These are phyloP conservation scores for Penicillium bovifimosum DNA, from an alignment of 495 filamentous ascomycete genomes.

Conservation along the genomic window DNA sequence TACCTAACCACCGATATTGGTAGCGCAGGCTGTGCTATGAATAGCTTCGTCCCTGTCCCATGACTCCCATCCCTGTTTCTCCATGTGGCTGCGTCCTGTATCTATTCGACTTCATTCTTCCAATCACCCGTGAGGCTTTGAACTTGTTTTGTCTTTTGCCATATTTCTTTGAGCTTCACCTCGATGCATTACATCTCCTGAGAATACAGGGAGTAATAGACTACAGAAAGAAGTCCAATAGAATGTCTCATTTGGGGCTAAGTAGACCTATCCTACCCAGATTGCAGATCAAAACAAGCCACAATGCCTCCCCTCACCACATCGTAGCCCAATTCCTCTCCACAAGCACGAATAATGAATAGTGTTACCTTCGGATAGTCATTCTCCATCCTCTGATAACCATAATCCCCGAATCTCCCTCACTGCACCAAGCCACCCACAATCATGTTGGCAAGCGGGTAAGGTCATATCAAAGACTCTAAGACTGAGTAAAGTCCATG, in stretches of 20 bases:
- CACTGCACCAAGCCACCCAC: neutral
- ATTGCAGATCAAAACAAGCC: neutral
- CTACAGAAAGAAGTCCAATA: too few relatives aligned
- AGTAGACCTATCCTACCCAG: neutral
- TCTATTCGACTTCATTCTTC: neutral
- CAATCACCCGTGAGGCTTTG: neutral
- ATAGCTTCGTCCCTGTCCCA: conserved; percentile 1
- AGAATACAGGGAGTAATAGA: too few relatives aligned
- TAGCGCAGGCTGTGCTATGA: conserved; percentile 2
- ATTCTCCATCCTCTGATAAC: too few relatives aligned
- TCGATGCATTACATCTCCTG: neutral
- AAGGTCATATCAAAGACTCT: neutral
- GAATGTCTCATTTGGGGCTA: too few relatives aligned
- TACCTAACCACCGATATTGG: conserved; percentile 3
- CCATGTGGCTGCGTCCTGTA: neutral
- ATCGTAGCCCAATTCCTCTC: neutral
- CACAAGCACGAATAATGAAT: neutral
- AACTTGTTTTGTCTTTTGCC: neutral
- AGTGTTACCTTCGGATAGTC: too few relatives aligned
- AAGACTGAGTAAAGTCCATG: neutral
- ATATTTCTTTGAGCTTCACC: neutral
- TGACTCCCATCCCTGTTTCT: neutral
- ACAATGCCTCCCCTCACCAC: neutral
- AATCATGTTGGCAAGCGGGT: neutral
- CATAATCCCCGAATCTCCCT: neutral